Evolutionary conservation across 345 rosid genomes (phyloP).

Genomic region (Murraya koenigii): DNA sequence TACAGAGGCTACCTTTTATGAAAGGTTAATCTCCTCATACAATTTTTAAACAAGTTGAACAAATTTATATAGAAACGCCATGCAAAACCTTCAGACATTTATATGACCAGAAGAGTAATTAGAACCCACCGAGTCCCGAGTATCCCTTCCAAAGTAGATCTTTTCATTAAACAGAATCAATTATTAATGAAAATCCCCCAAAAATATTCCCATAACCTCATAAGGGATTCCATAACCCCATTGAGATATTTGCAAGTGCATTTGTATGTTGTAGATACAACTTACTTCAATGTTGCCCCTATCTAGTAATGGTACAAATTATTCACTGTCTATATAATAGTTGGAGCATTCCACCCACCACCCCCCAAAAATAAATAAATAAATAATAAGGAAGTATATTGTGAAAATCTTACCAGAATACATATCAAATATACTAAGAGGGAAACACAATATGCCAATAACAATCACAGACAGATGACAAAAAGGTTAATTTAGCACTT

Average conservation of each 20-base stretch:
- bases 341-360: not conserved
- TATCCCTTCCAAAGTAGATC: not conserved
- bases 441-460: not conserved
- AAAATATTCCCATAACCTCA: not conserved
- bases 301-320: not conserved
- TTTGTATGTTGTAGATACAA: not conserved
- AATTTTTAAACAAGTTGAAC: not conserved
- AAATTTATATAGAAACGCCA: not conserved
- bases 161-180: not conserved
- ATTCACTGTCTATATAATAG: not conserved
- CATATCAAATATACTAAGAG: not conserved
- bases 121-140: not conserved
- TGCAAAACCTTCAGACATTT: not conserved
- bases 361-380: not conserved
- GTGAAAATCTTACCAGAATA: not conserved
- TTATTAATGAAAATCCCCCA: not conserved
- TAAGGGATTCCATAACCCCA: not conserved
- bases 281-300: not conserved
- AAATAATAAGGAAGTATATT: not conserved
- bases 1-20: not conserved
- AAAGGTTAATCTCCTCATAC: not conserved
- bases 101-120: not conserved
- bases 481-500: constrained; percentile 11
- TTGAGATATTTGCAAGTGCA: not conserved
- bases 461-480: constrained; percentile 1